Conservation (phyloP, 1,284 basidiomycete genomes). For the Cryptococcus sp. region DNA sequence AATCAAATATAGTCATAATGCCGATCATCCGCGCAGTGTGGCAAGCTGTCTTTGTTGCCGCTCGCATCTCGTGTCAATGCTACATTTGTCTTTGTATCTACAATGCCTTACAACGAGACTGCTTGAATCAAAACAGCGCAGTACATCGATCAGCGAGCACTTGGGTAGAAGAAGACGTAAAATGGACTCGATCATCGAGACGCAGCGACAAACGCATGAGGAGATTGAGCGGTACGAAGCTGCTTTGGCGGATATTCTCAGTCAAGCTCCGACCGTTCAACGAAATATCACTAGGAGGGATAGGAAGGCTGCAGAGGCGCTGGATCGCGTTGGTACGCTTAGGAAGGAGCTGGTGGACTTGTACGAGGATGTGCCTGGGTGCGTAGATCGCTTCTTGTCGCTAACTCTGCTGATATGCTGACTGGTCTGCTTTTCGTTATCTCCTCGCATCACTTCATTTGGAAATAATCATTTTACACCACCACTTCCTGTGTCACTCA, state of each 20-base stretch:
- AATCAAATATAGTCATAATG: neutral
- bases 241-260: constrained; percentile 58
- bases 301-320: constrained; percentile 81
- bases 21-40: neutral
- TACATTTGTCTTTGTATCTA: no score
- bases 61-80: neutral
- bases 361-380: constrained; percentile 72
- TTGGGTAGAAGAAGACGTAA: no score
- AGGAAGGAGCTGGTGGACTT: constrained; percentile 65
- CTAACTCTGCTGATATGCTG: constrained; percentile 6
- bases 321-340: constrained; percentile 76
- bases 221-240: constrained; percentile 85
- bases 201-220: constrained; percentile 91
- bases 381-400: constrained; percentile 14
- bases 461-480: no score
- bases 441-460: no score
- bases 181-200: constrained; percentile 91
- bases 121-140: no score
- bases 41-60: neutral
- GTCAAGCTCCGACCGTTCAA: constrained; percentile 53
- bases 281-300: constrained; percentile 69
- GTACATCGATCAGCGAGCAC: no score
- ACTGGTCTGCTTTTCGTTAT: constrained; percentile 42
- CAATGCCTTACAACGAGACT: no score
- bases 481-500: constrained; percentile 55